Conservation (phyloP, 306 rosid genomes). For the Oemleria cerasiformis region DNA sequence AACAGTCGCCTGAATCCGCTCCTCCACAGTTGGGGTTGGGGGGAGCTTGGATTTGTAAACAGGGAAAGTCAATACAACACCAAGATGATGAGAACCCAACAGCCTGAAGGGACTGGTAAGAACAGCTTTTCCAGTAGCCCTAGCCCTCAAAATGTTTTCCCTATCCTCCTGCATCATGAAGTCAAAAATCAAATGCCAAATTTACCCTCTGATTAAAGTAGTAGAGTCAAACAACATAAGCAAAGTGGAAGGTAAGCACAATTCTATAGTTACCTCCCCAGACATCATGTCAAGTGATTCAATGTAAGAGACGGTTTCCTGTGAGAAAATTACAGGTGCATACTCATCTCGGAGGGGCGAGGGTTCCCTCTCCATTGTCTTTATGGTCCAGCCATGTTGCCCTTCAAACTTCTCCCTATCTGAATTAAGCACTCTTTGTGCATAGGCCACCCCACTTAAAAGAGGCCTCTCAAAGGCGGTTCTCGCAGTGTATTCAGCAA, state of each 20-base stretch:
- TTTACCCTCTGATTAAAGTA: not conserved
- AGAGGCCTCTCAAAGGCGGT: conserved; percentile 96
- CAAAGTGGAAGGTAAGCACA: not conserved
- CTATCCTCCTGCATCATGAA: conserved; percentile 79
- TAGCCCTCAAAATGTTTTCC: conserved; percentile 89
- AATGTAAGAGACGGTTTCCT: conserved; percentile 85
- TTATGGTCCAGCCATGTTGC: conserved; percentile 86
- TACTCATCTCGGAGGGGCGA: conserved; percentile 86
- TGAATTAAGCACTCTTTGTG: conserved; percentile 68
- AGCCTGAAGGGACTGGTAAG: conserved; percentile 93
- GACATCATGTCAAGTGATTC: conserved; percentile 99
- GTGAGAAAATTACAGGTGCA: conserved; percentile 92
- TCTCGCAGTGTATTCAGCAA: conserved; percentile 92
- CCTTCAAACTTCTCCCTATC: conserved; percentile 81
- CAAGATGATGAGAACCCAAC: conserved; percentile 93
- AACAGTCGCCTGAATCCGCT: conserved; percentile 72
- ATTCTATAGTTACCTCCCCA: conserved; percentile 67
- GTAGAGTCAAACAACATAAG: conserved; percentile 8
- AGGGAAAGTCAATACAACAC: conserved; percentile 97
- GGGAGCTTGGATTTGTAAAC: conserved; percentile 91
- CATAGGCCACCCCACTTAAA: conserved; percentile 94
- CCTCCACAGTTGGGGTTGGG: conserved; percentile 58
- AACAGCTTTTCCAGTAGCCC: conserved; percentile 98
- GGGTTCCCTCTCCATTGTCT: conserved; percentile 83
- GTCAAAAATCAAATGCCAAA: conserved; percentile 16